Base-by-base conservation (phyloP, 768 basidiomycete genomes). In the Rhodosporidiobolus sp. region DNA sequence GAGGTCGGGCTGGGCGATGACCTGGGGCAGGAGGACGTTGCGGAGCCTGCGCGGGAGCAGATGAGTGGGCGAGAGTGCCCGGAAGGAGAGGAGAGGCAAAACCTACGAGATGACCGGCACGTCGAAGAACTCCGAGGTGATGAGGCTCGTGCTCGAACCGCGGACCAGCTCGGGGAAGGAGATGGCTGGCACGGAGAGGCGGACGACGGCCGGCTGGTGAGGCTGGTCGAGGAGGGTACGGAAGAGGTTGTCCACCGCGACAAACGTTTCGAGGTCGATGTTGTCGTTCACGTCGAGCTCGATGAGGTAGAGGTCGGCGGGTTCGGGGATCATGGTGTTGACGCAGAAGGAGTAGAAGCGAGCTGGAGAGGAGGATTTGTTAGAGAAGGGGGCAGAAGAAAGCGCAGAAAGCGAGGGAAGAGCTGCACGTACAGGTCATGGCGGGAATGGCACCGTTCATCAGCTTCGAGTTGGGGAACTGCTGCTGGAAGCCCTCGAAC, bases 161-260 rank as follows among this genome's bases (percentile, higher is more conserved):
- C 74, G 62, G 0, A 38, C 34, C 43, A 67, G 22, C 30, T 75
- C 62, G 2, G 12, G 26, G 35, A 77, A 77, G 4, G 48, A 26
- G 8, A 77, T 57, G 1, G 71, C 76, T 28, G 76, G 63, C 11
- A 75, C 65, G 48, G 63, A 69, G 0, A 70, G 34, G 43, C 69
- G 67, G 45, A 78, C 67, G 34, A 78, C 68, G 26, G 77, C 76
- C 0, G 76, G 76, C 34, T 71, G 28, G 8, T 70, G 30, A 1
- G 76, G 76, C 12, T 72, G 67, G 14, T 64, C 48, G n/a, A 78
- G 69, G 1, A 76, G 60, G 1, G 69, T 32, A 35, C 77, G 60
- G 45, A 68, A 58, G 53, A 78, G 65, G 9, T 72, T 63, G 59
- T 77, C 77, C 26, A 70, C 68, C 6, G 53, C 43, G 0, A 19